These are phyloP conservation scores for Cyclotella choctawhatcheeana DNA, from an alignment of 108 stramenopile genomes.

Conservation along the genomic window DNA sequence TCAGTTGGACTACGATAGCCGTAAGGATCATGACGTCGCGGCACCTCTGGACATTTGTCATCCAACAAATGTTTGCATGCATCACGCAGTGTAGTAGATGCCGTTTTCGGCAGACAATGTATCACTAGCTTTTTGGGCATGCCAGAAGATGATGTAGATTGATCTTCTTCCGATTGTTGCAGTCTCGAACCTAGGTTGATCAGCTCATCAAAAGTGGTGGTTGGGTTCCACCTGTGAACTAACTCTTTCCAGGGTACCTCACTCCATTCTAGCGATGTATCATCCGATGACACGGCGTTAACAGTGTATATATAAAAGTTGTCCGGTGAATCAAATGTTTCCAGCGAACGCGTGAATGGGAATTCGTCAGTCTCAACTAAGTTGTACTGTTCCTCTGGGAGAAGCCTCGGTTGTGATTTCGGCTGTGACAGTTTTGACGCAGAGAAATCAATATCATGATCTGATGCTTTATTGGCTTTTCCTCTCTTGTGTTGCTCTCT, in stretches of 20 bases:
- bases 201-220: slow-evolving; percentile 22
- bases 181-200: neutral
- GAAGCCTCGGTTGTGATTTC: neutral
- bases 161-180: slow-evolving; percentile 2
- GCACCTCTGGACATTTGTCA: slow-evolving; percentile 8
- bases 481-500: neutral
- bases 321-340: slow-evolving; percentile 9
- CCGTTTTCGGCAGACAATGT: slow-evolving; percentile 43
- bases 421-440: neutral
- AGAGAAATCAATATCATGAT: neutral
- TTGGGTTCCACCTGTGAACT: slow-evolving; percentile 18
- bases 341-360: slow-evolving; percentile 28
- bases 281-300: slow-evolving; percentile 5
- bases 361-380: neutral
- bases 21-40: slow-evolving; percentile 21
- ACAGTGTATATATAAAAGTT: slow-evolving; percentile 24
- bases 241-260: slow-evolving; percentile 31
- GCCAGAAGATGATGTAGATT: neutral
- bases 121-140: slow-evolving; percentile 19
- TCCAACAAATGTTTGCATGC: slow-evolving; percentile 16
- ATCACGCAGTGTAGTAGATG: slow-evolving; percentile 32
- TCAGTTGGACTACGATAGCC: slow-evolving; percentile 32
- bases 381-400: slow-evolving; percentile 8
- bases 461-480: neutral
- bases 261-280: slow-evolving; percentile 25